Evolutionary conservation across 257 asterid genomes (phyloP).

Genomic region (Gentiana straminea): DNA sequence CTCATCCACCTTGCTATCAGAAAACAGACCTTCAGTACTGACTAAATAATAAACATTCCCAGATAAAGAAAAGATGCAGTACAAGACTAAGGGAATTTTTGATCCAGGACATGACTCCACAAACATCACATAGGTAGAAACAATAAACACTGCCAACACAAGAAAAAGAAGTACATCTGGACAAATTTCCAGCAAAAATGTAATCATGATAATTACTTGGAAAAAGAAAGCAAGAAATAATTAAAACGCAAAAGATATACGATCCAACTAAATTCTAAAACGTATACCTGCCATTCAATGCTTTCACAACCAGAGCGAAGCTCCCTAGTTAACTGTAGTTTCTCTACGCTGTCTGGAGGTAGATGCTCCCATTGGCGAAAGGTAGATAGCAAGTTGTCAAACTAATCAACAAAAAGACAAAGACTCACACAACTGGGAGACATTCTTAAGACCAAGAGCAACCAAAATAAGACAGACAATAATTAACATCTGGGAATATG

Average conservation of each 20-base stretch:
- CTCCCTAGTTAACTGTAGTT: constrained; percentile 54
- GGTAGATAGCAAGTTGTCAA: constrained; percentile 69
- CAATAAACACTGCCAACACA: not conserved
- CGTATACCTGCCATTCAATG: constrained; percentile 91
- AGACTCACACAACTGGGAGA: too few relatives aligned
- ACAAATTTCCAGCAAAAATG: too few relatives aligned
- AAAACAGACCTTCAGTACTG: constrained; percentile 38
- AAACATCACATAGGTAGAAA: not conserved
- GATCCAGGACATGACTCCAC: not conserved
- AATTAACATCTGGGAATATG: too few relatives aligned
- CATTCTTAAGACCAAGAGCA: too few relatives aligned
- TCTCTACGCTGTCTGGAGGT: constrained; percentile 53
- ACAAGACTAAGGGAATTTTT: not conserved
- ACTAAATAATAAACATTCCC: constrained; percentile 10
- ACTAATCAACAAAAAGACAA: constrained; percentile 28
- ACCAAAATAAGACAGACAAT: too few relatives aligned
- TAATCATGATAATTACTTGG: too few relatives aligned
- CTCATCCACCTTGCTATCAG: constrained; percentile 88
- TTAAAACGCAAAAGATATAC: too few relatives aligned
- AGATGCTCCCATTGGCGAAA: constrained; percentile 80
- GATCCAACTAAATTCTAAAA: not conserved
- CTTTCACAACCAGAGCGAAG: constrained; percentile 78
- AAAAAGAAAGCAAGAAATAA: too few relatives aligned
- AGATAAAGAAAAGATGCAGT: not conserved
- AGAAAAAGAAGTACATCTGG: not conserved